These are phyloP conservation scores for Claviceps humidiphila DNA, from an alignment of 2,329 filamentous ascomycete genomes.

Conservation along the genomic window DNA sequence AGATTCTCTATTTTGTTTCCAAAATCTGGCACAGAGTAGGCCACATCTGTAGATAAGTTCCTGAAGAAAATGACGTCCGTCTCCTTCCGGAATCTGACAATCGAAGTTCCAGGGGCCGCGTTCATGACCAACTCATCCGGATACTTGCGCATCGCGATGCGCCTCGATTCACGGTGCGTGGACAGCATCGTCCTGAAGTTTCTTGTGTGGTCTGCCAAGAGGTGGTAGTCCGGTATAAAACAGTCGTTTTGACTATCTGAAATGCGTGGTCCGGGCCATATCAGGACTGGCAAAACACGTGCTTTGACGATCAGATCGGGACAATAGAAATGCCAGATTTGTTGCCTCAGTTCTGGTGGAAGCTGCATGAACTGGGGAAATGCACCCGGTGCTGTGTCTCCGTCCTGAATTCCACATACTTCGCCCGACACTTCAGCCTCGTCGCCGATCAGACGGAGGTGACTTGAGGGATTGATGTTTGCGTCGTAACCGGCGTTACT, in stretches of 20 bases:
- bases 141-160: slow-evolving; percentile 16
- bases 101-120: slow-evolving; percentile 9
- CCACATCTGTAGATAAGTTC: slow-evolving; percentile 5
- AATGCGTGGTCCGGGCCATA: too few species aligned
- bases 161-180: slow-evolving; percentile 22
- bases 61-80: slow-evolving; percentile 17
- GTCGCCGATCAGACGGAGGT: too few species aligned
- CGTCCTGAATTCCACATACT: neutral
- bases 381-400: neutral
- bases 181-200: slow-evolving; percentile 18
- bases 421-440: too few species aligned
- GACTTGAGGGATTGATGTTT: too few species aligned
- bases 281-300: slow-evolving; percentile 11
- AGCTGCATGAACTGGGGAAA: slow-evolving; percentile 16
- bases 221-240: slow-evolving; percentile 10
- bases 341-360: slow-evolving; percentile 20
- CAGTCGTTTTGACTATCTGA: too few species aligned
- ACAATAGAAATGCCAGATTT: slow-evolving; percentile 11
- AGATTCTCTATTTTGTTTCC: slow-evolving; percentile 17
- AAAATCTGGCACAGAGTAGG: slow-evolving; percentile 14
- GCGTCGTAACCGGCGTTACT: too few species aligned
- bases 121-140: slow-evolving; percentile 21
- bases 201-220: slow-evolving; percentile 16
- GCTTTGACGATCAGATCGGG: slow-evolving; percentile 13
- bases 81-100: slow-evolving; percentile 17